Base-by-base conservation (phyloP, 495 filamentous ascomycete genomes). In the Neurospora sp. region DNA sequence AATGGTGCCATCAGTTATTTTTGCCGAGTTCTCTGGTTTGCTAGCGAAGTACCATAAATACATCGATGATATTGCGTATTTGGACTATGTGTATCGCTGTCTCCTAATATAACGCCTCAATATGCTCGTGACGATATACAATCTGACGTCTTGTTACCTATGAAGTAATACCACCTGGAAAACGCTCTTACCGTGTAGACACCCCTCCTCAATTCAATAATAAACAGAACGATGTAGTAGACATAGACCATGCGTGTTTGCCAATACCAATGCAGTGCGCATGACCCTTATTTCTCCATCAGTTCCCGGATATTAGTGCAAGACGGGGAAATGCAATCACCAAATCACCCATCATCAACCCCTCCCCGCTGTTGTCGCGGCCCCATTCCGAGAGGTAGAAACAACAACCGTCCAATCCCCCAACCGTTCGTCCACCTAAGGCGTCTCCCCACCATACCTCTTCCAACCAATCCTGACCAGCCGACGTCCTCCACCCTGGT, bases 401-500 rank as follows among this genome's bases (percentile, higher is more conserved):
- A 1, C 0, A 14, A 59, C 4, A 59, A 59, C 0, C 2, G 0
- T 59, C 47, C 47, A 59, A 59, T 59, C 20, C 20, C 22, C 47
- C 20, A 59, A 71, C 38, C 9, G 27, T 44, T 35, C 27, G 18
- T 44, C 39, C 69, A 45, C 16, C 38, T 35, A 59, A 12, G 40
- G n/a, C 70, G 22, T 27, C 40, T 65, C 53, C 27, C 53, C 53
- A 16, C 96, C 81, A 82, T 95, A 97, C 79, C 89, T 84, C 81
- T 92, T 94, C 93, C 93, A 97, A 5, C 93, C 93, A 72, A 92
- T 90, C 76, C 91, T 86, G 4, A 89, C 77, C 74, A 90, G 85
- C 65, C 85, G 81, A 61, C 85, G 88, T 12, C 90, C 91, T 69
- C 90, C 90, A 27, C 47, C 47, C 20, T 59, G 47, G 10, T 59